These are phyloP conservation scores for Austroboletus niveus DNA, from an alignment of 1,284 basidiomycete species.

Conservation along the genomic window DNA sequence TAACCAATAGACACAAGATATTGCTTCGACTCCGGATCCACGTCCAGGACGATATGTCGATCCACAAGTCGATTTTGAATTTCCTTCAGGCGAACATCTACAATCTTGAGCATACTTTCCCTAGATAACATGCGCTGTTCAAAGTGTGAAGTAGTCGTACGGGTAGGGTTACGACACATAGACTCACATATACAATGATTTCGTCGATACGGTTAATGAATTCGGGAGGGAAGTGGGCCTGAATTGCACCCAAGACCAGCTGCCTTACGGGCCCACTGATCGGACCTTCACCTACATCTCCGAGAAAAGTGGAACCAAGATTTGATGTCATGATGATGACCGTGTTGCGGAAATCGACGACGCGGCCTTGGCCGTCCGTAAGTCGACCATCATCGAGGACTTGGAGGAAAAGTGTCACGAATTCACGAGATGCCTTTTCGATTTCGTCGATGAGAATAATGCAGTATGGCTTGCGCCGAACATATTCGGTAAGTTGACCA, in stretches of 20 bases:
- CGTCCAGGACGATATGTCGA: slow-evolving; percentile 75
- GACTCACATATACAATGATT: slow-evolving; percentile 82
- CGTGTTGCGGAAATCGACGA: slow-evolving; percentile 81
- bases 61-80: slow-evolving; percentile 75
- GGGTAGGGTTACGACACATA: not conserved
- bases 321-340: slow-evolving; percentile 97
- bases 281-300: slow-evolving; percentile 74
- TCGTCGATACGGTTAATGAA: slow-evolving; percentile 92
- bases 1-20: slow-evolving; percentile 87
- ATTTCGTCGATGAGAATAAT: slow-evolving; percentile 85
- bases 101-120: slow-evolving; percentile 76
- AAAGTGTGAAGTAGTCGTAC: slow-evolving; percentile 3
- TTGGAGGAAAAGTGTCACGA: slow-evolving; percentile 90
- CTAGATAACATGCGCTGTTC: slow-evolving; percentile 74
- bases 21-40: slow-evolving; percentile 78
- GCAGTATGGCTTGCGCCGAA: slow-evolving; percentile 83
- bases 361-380: slow-evolving; percentile 83
- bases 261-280: slow-evolving; percentile 63
- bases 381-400: slow-evolving; percentile 95
- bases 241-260: slow-evolving; percentile 78
- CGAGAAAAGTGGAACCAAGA: slow-evolving; percentile 75
- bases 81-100: slow-evolving; percentile 76
- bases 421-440: slow-evolving; percentile 89
- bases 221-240: slow-evolving; percentile 88
- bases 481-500: slow-evolving; percentile 90